A percentile compares a stretch with the other conserved stretches of the same genome.
These are phyloP conservation scores for Populus hybrid DNA, from an alignment of 441 rosid genomes.

Conservation along the genomic window DNA sequence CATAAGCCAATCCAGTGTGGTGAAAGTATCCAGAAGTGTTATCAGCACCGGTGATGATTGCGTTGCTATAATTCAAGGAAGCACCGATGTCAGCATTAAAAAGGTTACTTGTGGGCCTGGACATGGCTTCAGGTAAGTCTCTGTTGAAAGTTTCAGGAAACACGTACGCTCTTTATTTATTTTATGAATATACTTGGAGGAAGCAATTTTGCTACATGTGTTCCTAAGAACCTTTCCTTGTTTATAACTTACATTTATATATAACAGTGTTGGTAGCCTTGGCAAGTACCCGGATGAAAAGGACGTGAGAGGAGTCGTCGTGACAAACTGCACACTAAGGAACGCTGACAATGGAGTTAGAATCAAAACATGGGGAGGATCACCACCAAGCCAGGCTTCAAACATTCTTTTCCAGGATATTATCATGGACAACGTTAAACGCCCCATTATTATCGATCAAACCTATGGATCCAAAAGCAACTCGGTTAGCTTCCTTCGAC, in stretches of 20 bases:
- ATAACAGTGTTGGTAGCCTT: slow-evolving; percentile 59
- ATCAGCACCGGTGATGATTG: slow-evolving; percentile 66
- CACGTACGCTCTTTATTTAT: neutral
- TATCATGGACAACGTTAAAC: slow-evolving; percentile 43
- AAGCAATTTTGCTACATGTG: too few relatives aligned
- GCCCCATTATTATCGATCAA: slow-evolving; percentile 74
- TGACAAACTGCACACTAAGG: slow-evolving; percentile 46
- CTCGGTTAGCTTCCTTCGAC: slow-evolving; percentile 15
- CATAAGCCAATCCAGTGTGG: slow-evolving; percentile 43
- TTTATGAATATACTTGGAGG: neutral
- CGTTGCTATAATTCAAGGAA: slow-evolving; percentile 51
- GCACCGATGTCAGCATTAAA: slow-evolving; percentile 38
- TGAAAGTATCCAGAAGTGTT: slow-evolving; percentile 30
- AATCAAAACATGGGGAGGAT: slow-evolving; percentile 63
- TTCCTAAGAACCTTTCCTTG: neutral
- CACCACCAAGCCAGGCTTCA: slow-evolving; percentile 41
- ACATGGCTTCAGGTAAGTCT: slow-evolving; percentile 60
- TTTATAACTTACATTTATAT: neutral
- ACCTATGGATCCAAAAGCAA: slow-evolving; percentile 34
- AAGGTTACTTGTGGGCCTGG: slow-evolving; percentile 71
- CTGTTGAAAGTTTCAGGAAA: neutral
- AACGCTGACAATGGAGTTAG: slow-evolving; percentile 58
- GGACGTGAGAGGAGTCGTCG: slow-evolving; percentile 42
- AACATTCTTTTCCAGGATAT: slow-evolving; percentile 41
- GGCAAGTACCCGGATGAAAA: slow-evolving; percentile 52